These are phyloP conservation scores for Thielaviopsis populi DNA, from an alignment of 2,329 filamentous ascomycete species.

Conservation along the genomic window DNA sequence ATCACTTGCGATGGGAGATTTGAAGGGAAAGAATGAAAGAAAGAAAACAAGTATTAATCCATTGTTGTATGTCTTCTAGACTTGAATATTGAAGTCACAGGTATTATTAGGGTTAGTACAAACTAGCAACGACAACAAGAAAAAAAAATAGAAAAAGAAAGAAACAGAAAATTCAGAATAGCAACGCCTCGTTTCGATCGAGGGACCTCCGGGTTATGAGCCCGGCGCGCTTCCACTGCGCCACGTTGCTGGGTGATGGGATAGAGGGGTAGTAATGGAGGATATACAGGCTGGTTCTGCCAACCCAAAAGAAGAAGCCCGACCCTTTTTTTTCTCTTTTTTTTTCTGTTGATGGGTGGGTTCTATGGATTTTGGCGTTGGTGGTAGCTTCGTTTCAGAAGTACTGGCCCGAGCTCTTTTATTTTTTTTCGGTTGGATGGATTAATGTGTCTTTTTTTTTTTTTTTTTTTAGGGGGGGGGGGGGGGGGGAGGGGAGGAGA, in stretches of 20 bases:
- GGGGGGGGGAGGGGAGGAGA: not conserved
- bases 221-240: constrained; percentile 17
- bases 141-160: not conserved
- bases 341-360: too few relatives aligned
- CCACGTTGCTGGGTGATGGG: constrained; percentile 13
- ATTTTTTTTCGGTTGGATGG: too few relatives aligned
- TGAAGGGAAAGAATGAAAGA: too few relatives aligned
- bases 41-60: too few relatives aligned
- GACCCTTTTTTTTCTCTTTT: too few relatives aligned
- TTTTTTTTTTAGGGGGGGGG: not conserved
- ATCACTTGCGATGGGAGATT: too few relatives aligned
- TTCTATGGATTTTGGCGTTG: not conserved
- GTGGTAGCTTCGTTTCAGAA: constrained; percentile 3
- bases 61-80: too few relatives aligned
- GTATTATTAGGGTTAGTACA: not conserved
- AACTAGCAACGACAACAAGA: not conserved
- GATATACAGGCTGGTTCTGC: not conserved
- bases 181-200: constrained; percentile 17
- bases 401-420: constrained; percentile 1
- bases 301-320: not conserved
- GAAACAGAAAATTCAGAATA: too few relatives aligned
- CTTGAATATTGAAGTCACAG: too few relatives aligned
- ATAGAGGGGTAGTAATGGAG: not conserved
- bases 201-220: constrained; percentile 17
- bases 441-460: not conserved